Base-by-base conservation (phyloP, 2,329 filamentous ascomycete genomes). In the Fusarium mexicanum region DNA sequence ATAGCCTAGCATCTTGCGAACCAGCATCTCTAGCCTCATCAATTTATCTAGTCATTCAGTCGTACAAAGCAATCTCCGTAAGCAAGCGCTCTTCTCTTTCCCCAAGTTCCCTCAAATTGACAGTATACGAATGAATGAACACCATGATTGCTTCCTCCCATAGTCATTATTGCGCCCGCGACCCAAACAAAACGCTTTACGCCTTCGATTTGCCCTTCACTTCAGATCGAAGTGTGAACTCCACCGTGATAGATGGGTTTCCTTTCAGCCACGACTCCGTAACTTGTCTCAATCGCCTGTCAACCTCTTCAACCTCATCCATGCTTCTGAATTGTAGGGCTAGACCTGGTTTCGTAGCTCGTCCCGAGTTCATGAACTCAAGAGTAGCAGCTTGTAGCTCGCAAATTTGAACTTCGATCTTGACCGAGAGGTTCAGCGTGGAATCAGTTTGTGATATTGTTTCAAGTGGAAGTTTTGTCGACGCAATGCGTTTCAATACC, bases 201-300 rank as follows among this genome's bases (percentile, higher is more conserved):
- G 47, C 64, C 51, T 44, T 74, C 22, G 64, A 60, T 68, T 80
- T 80, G 18, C 79, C 80, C 61, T 80, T 81, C 12, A 62, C 78
- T 61, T 54, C 69, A 44, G 77, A 72, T 44, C 57, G 72, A 41
- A 80, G 54, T 40, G 57, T 76, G 64, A 79, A 80, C 64, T 79
- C 76, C 29, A 81, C 73, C 40, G 73, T 63, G n/a, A 65, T 38
- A 1, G 40, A 60, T 47, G 59, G 61, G 5, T 59, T 58, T 35
- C 38, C 63, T 31, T 58, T 58, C 53, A 76, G 48, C 80, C 80
- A 81, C n/a, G 47, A 51, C 29, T 72, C 61, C 40, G 79, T 73
- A 35, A 54, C 55, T 40, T 64, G 40, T 60, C 62, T 75, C 41
- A 81, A 58, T 22, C 68, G 67, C n/a, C 37, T 57, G 50, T 79